Conservation (phyloP, 2,329 filamentous ascomycete species). For the Microdochium bolleyi region DNA sequence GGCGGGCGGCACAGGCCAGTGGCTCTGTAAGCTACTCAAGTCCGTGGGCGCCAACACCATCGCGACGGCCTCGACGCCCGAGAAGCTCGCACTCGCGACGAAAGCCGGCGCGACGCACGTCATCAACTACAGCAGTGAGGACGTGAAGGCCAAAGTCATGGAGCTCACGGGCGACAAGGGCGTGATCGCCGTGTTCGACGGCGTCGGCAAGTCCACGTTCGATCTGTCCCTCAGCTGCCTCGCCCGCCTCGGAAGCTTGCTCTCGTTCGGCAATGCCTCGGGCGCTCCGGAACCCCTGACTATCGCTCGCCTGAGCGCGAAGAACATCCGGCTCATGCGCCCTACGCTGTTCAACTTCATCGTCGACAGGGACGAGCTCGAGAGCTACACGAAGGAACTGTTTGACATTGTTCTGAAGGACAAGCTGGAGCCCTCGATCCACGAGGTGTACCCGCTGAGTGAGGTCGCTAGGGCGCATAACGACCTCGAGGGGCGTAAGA, state of each 20-base stretch:
- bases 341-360: slow-evolving; percentile 68
- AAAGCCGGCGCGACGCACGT: slow-evolving; percentile 63
- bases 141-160: slow-evolving; percentile 50
- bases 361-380: slow-evolving; percentile 59
- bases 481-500: slow-evolving; percentile 76
- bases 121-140: slow-evolving; percentile 59
- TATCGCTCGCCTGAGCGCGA: slow-evolving; percentile 50
- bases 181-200: slow-evolving; percentile 73
- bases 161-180: slow-evolving; percentile 67
- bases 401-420: slow-evolving; percentile 63
- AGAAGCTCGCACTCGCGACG: slow-evolving; percentile 64
- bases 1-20: slow-evolving; percentile 71
- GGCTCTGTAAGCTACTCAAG: slow-evolving; percentile 68
- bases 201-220: slow-evolving; percentile 79
- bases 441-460: slow-evolving; percentile 68
- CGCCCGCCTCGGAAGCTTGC: slow-evolving; percentile 67
- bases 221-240: slow-evolving; percentile 68
- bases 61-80: slow-evolving; percentile 65
- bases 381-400: slow-evolving; percentile 62
- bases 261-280: slow-evolving; percentile 74
- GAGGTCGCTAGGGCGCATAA: slow-evolving; percentile 65
- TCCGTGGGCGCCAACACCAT: slow-evolving; percentile 70
- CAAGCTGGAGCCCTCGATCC: slow-evolving; percentile 64
- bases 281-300: slow-evolving; percentile 67
- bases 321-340: slow-evolving; percentile 72